phyloP scores from a whole-genome alignment of 495 filamentous ascomycete species.

The Xylaria telfairii region DNA sequence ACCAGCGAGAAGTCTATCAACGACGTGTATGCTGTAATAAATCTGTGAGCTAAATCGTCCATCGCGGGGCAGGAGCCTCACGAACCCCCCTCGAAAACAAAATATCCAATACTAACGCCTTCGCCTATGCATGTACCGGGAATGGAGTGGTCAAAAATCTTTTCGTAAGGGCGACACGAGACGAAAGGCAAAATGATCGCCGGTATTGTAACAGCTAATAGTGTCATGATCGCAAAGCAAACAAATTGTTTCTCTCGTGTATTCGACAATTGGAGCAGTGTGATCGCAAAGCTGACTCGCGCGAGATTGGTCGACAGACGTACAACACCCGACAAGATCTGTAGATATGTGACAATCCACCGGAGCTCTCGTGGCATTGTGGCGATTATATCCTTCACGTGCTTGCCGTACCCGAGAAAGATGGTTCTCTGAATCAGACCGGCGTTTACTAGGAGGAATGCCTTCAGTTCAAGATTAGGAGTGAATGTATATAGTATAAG shows the following conservation, averaged over 20 bases:
- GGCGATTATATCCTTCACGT: neutral
- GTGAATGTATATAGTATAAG: no score
- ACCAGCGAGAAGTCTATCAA: slow-evolving; percentile 16
- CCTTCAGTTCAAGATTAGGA: neutral
- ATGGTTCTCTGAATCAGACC: slow-evolving; percentile 6
- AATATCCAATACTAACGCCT: slow-evolving; percentile 3
- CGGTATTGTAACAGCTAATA: slow-evolving; percentile 1
- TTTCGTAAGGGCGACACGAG: slow-evolving; percentile 5
- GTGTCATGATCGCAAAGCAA: slow-evolving; percentile 5
- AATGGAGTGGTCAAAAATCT: slow-evolving; percentile 8
- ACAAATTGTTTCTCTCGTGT: slow-evolving; percentile 8
- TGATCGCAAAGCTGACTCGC: slow-evolving; percentile 14
- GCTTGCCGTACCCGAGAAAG: neutral
- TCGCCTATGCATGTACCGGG: slow-evolving; percentile 6
- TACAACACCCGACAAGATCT: slow-evolving; percentile 5
- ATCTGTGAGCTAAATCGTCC: neutral
- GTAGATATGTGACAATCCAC: slow-evolving; percentile 12
- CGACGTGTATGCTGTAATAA: neutral
- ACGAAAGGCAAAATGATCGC: slow-evolving; percentile 19
- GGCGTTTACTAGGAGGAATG: slow-evolving; percentile 4
- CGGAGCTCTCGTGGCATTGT: neutral
- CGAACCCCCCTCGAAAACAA: slow-evolving; percentile 19
- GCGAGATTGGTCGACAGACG: slow-evolving; percentile 17
- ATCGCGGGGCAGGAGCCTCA: neutral
- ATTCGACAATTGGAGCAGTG: slow-evolving; percentile 6